Conservation (phyloP, 768 basidiomycete genomes). For the Hypholoma fasciculare region DNA sequence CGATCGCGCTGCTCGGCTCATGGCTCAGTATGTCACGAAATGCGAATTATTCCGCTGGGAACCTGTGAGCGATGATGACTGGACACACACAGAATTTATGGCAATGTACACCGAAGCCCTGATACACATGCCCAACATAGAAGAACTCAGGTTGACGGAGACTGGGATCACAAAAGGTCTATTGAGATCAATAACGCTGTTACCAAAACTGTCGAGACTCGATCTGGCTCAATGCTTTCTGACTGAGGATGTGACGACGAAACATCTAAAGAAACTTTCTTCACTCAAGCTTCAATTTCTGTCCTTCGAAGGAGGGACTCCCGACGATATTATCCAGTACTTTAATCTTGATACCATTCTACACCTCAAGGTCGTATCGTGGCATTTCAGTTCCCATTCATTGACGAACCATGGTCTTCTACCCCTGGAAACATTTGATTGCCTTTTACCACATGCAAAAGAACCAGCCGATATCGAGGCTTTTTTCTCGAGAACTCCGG, state of each 20-base stretch:
- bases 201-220: slow-evolving; percentile 8
- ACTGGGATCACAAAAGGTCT: slow-evolving; percentile 12
- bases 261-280: neutral
- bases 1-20: neutral
- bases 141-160: slow-evolving; percentile 6
- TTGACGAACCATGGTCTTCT: neutral
- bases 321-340: neutral
- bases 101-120: slow-evolving; percentile 16
- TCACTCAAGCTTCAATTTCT: neutral
- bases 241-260: neutral
- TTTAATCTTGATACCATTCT: neutral
- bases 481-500: too few species aligned
- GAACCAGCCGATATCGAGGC: too few species aligned
- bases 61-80: neutral
- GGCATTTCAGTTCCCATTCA: neutral
- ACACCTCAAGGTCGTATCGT: neutral
- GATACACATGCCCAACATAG: slow-evolving; percentile 12
- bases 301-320: neutral
- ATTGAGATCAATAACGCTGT: slow-evolving; percentile 1
- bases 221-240: neutral
- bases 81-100: neutral
- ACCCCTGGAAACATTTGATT: neutral
- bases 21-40: slow-evolving; percentile 8
- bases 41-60: slow-evolving; percentile 5
- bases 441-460: neutral